phyloP scores from a whole-genome alignment of 2,329 filamentous ascomycete species.

The Graphium sp. region DNA sequence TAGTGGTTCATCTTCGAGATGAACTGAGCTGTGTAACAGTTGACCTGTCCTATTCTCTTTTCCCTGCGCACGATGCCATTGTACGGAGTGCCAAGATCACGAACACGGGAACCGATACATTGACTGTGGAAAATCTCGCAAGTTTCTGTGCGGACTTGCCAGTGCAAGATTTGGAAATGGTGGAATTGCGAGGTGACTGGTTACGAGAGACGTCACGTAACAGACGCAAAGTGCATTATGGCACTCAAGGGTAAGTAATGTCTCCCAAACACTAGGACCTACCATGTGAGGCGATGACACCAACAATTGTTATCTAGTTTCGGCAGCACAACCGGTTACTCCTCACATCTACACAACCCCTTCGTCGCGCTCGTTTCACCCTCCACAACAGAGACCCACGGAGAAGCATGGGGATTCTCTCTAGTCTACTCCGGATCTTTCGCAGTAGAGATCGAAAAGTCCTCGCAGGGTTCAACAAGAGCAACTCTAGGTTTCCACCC shows the following conservation, averaged over 20 bases:
- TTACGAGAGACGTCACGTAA: conserved; percentile 37
- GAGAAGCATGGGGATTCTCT: conserved; percentile 48
- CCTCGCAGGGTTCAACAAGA: conserved; percentile 43
- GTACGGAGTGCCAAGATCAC: conserved; percentile 43
- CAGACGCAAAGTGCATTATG: conserved; percentile 37
- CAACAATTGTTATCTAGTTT: conserved; percentile 23
- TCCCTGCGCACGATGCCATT: conserved; percentile 42
- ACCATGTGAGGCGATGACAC: accelerated
- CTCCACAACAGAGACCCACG: conserved; percentile 39
- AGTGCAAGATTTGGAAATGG: conserved; percentile 41
- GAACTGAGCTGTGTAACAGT: conserved; percentile 39
- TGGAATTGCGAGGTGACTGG: conserved; percentile 48
- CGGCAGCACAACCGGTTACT: conserved; percentile 42
- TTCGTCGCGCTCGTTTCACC: conserved; percentile 41
- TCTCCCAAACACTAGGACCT: not conserved
- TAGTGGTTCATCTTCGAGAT: conserved; percentile 40
- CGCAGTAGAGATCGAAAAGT: conserved; percentile 41
- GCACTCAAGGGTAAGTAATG: conserved; percentile 28
- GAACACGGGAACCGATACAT: conserved; percentile 34
- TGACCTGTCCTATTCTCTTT: conserved; percentile 45
- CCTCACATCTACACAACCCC: conserved; percentile 47
- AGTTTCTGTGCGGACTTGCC: conserved; percentile 47
- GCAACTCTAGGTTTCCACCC: conserved; percentile 44
- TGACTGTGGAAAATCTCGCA: conserved; percentile 37
- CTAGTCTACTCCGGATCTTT: conserved; percentile 50